Evolutionary conservation across 2,329 filamentous ascomycete species (phyloP).

Genomic region (Arthrobotrys sphaeroides): DNA sequence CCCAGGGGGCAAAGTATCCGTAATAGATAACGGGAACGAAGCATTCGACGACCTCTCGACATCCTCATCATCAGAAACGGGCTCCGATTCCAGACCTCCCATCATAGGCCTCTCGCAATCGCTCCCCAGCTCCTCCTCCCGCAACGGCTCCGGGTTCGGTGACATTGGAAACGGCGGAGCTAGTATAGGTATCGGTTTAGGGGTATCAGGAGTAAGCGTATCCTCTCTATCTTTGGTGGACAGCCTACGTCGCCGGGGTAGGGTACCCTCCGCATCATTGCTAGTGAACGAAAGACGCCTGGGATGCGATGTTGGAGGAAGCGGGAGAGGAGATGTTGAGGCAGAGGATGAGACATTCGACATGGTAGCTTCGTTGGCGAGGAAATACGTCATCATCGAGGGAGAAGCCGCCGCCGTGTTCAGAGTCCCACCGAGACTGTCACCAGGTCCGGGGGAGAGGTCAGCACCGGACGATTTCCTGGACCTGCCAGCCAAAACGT

Average conservation of each 20-base stretch:
- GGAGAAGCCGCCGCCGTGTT: conserved; percentile 56
- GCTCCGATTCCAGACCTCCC: conserved; percentile 40
- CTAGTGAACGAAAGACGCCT: conserved; percentile 25
- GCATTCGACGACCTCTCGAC: conserved; percentile 47
- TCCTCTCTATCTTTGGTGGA: conserved; percentile 42
- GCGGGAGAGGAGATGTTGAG: conserved; percentile 56
- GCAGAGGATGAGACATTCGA: conserved; percentile 58
- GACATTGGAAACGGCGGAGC: conserved; percentile 24
- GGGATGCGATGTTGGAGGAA: conserved; percentile 19
- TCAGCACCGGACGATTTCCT: conserved; percentile 57
- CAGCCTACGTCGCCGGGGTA: conserved; percentile 21
- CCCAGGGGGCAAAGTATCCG: conserved; percentile 46
- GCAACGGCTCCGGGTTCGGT: not conserved
- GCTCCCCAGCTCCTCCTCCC: conserved; percentile 37
- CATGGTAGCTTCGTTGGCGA: conserved; percentile 66
- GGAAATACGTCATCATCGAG: conserved; percentile 67
- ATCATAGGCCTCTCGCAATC: conserved; percentile 30
- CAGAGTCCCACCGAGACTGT: conserved; percentile 40
- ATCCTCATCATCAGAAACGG: conserved; percentile 46
- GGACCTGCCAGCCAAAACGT: conserved; percentile 55
- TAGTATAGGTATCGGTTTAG: conserved; percentile 15
- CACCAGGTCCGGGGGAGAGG: conserved; percentile 51
- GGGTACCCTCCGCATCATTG: conserved; percentile 17
- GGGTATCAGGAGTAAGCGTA: conserved; percentile 40
- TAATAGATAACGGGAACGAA: conserved; percentile 52